A percentile compares a stretch with the other conserved stretches of the same genome.
phyloP scores from a whole-genome alignment of 2,329 filamentous ascomycete species.

The Ceratocystis cubensis region DNA sequence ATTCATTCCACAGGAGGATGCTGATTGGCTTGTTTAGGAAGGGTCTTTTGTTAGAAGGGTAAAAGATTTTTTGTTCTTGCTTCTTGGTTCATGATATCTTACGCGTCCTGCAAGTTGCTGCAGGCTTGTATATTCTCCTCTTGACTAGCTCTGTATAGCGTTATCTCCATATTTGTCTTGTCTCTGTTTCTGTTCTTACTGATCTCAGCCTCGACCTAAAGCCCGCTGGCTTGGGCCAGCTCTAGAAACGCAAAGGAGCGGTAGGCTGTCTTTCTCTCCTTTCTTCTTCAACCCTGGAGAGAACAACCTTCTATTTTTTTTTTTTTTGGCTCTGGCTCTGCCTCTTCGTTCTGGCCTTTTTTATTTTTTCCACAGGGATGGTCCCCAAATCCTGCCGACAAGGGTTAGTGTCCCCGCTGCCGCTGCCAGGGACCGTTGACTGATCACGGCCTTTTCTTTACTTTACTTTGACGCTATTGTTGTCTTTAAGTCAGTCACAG shows the following conservation, averaged over 20 bases:
- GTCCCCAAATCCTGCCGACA: slow-evolving; percentile 8
- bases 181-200: too few species aligned
- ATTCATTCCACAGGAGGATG: neutral
- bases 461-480: slow-evolving; percentile 6
- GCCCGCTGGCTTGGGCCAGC: too few species aligned
- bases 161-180: too few species aligned
- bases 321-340: neutral
- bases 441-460: slow-evolving; percentile 11
- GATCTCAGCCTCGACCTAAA: too few species aligned
- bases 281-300: neutral
- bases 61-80: slow-evolving; percentile 1
- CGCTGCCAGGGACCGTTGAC: slow-evolving; percentile 17
- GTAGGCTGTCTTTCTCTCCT: too few species aligned
- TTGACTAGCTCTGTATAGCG: neutral
- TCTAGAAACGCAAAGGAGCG: too few species aligned
- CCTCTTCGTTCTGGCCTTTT: neutral
- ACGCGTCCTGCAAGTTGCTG: slow-evolving; percentile 1
- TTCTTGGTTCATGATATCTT: slow-evolving; percentile 8
- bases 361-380: slow-evolving; percentile 7
- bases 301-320: neutral
- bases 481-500: neutral
- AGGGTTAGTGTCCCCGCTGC: slow-evolving; percentile 17
- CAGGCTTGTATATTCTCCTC: neutral
- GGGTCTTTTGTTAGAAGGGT: slow-evolving; percentile 1
- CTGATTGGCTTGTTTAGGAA: slow-evolving; percentile 1